These are phyloP conservation scores for Ophiostoma novo-ulmi DNA, from an alignment of 2,329 filamentous ascomycete genomes.

Conservation along the genomic window DNA sequence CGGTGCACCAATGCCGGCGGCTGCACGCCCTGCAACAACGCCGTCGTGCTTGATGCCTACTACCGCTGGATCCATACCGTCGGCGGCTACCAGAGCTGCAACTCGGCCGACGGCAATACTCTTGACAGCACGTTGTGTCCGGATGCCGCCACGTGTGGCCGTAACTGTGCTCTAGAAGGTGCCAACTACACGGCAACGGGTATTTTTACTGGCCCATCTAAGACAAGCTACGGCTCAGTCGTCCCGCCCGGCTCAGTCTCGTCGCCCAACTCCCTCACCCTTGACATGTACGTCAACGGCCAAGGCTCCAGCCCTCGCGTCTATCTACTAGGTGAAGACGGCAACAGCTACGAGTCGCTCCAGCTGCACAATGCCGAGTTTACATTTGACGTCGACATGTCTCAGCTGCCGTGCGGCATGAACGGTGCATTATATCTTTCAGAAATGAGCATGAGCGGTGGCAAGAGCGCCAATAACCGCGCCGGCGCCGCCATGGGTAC, in stretches of 20 bases:
- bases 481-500: slow-evolving; percentile 50
- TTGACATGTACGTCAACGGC: neutral
- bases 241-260: neutral
- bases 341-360: slow-evolving; percentile 42
- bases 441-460: slow-evolving; percentile 49
- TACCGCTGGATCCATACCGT: slow-evolving; percentile 54
- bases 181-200: slow-evolving; percentile 32
- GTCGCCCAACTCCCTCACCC: neutral
- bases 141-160: slow-evolving; percentile 45
- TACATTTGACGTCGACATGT: slow-evolving; percentile 61
- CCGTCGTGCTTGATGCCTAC: slow-evolving; percentile 49
- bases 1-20: slow-evolving; percentile 18
- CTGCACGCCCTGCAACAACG: slow-evolving; percentile 7
- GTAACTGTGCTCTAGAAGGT: slow-evolving; percentile 52
- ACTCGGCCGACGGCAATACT: slow-evolving; percentile 39
- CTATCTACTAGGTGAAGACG: slow-evolving; percentile 32
- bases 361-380: slow-evolving; percentile 57
- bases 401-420: slow-evolving; percentile 54
- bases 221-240: too few species aligned
- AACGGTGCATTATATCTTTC: slow-evolving; percentile 51
- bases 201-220: neutral
- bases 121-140: slow-evolving; percentile 47
- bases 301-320: slow-evolving; percentile 36
- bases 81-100: slow-evolving; percentile 46
- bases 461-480: slow-evolving; percentile 41